A percentile compares a stretch with the other conserved stretches of the same genome.
phyloP scores from a whole-genome alignment of 768 basidiomycete species.

The Russula compacta region DNA sequence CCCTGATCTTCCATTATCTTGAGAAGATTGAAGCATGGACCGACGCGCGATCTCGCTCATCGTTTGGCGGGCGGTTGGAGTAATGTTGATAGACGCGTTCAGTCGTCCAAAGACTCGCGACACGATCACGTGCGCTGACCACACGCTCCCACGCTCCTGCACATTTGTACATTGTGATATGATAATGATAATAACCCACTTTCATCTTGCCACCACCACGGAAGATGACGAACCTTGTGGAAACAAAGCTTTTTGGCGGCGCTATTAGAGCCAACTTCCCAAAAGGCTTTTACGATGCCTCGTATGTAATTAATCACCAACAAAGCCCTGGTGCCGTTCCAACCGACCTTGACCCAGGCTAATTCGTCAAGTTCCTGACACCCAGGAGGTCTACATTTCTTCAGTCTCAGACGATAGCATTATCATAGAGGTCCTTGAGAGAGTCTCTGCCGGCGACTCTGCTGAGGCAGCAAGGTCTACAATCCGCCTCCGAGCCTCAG shows the following conservation, averaged over 20 bases:
- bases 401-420: constrained; percentile 61
- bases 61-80: background rate
- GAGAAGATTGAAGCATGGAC: background rate
- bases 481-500: background rate
- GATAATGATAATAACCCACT: background rate
- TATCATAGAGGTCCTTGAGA: constrained; percentile 75
- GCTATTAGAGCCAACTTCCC: constrained; percentile 63
- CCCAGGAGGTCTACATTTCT: constrained; percentile 86
- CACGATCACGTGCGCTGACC: constrained; percentile 9
- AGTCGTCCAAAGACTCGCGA: background rate
- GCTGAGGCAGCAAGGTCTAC: constrained; percentile 59
- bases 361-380: constrained; percentile 84
- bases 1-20: constrained; percentile 43
- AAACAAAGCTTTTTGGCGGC: constrained; percentile 71
- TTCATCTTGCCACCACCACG: background rate
- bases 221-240: constrained; percentile 14
- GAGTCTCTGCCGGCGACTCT: constrained; percentile 49
- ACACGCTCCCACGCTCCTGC: background rate
- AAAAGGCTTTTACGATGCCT: constrained; percentile 61
- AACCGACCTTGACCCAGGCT: constrained; percentile 31
- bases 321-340: background rate
- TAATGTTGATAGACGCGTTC: background rate
- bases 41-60: constrained; percentile 8
- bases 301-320: constrained; percentile 40
- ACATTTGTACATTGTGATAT: no score